Evolutionary conservation across 2,329 filamentous ascomycete genomes (phyloP), one percentile per base, ranked within the genome.

Genomic region (Monosporascus sp.): DNA sequence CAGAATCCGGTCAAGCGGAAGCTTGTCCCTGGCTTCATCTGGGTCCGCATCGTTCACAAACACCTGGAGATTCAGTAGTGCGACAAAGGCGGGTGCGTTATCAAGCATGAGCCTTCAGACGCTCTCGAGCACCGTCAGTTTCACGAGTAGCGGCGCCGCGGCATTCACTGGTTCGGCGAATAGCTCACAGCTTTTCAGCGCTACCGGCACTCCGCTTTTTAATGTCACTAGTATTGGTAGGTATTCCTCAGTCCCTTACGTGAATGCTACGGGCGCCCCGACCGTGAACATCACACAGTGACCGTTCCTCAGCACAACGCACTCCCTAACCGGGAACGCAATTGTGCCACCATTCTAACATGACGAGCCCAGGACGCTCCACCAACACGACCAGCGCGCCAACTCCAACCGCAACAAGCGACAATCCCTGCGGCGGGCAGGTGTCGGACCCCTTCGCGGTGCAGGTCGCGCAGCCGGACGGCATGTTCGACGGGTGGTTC

Each of bases 401-500:
- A 1, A 56, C 60, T 25, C 5, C 58, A 11, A 54, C 57, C 2
- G 39, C 56, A 11, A 58, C 56, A 4, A n/a, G 56, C 48, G 50
- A 65, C 48, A 50, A 45, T 25, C 56, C 60, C 37, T 67, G 66
- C 59, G 60, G 66, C 59, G 60, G 61, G 22, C 54, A 63, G 43
- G 62, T 61, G 1, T 22, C 55, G 5, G 22, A 56, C 2, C 61
- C 64, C 2, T 69, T 69, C 53, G 37, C 54, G 8, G 48, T 68
- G 1, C 61, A 59, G 8, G 60, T 65, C 24, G 53, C 60, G 1
- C 65, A 67, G 51, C 63, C 65, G 0, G 60, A 58, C 47, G 62
- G 67, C 7, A 37, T 59, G 37, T 66, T 68, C 50, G 58, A 69
- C 56, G 58, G 57, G 4, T 68, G 67, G 67, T 68, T 56, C 47